Percentiles rank a stretch among this genome's conserved stretches.
Evolutionary conservation across 352 stramenopile genomes (phyloP).

Genomic region (Phytophthora constricta): DNA sequence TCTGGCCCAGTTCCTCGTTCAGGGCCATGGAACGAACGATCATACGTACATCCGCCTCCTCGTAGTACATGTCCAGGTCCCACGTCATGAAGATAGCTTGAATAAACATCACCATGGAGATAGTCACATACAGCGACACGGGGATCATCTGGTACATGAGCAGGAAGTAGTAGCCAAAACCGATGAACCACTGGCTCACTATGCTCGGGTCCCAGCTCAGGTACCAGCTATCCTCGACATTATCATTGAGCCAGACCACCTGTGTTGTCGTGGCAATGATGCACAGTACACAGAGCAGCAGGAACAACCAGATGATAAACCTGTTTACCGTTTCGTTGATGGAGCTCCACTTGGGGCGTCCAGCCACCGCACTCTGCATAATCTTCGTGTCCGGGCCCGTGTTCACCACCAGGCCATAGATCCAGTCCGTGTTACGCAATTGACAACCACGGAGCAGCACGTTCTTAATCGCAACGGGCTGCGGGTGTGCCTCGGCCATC

Average conservation of each 20-base stretch:
- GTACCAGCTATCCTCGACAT: conserved; percentile 61
- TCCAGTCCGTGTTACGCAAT: conserved; percentile 90
- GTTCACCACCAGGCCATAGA: conserved; percentile 91
- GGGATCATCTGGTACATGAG: conserved; percentile 98
- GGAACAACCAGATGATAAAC: conserved; percentile 82
- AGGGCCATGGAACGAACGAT: conserved; percentile 85
- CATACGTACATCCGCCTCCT: conserved; percentile 89
- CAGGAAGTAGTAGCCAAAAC: conserved; percentile 94
- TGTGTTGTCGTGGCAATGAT: conserved; percentile 60
- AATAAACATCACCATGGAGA: conserved; percentile 96
- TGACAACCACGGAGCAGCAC: conserved; percentile 88
- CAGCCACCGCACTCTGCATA: conserved; percentile 76
- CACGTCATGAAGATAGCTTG: conserved; percentile 95
- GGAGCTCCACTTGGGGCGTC: conserved; percentile 78
- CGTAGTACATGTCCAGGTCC: conserved; percentile 93
- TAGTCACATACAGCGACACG: conserved; percentile 97
- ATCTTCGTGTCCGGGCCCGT: conserved; percentile 87
- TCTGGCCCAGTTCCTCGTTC: conserved; percentile 93
- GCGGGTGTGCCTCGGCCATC: conserved; percentile 36
- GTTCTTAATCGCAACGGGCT: conserved; percentile 85
- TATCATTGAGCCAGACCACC: conserved; percentile 64
- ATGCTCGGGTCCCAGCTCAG: conserved; percentile 52
- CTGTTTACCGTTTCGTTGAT: conserved; percentile 85
- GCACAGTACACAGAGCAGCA: conserved; percentile 70
- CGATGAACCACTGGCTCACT: conserved; percentile 72